phyloP scores from a whole-genome alignment of 306 rosid species.

The Sindora glabra region DNA sequence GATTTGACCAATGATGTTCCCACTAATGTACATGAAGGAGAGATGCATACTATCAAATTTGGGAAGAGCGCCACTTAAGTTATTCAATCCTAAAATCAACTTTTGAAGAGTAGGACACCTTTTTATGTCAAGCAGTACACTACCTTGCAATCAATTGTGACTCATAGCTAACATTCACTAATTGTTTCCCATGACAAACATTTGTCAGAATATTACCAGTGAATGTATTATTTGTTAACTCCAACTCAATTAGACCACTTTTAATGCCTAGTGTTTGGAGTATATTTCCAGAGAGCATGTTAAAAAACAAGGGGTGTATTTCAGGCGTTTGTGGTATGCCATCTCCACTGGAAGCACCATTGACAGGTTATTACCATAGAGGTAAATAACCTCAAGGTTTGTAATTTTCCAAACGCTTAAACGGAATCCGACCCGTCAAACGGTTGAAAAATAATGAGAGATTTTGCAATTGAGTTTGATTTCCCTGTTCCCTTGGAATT shows the following conservation, averaged over 20 bases:
- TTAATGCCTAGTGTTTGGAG: constrained; percentile 45
- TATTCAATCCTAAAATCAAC: constrained; percentile 27
- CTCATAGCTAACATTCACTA: constrained; percentile 27
- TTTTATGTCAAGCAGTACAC: constrained; percentile 36
- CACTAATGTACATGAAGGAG: constrained; percentile 22
- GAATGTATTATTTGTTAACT: constrained; percentile 40
- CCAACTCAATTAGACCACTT: constrained; percentile 37
- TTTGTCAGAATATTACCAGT: constrained; percentile 37
- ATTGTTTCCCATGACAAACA: constrained; percentile 37
- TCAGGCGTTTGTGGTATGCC: constrained; percentile 33
- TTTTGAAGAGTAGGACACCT: constrained; percentile 37
- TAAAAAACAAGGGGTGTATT: constrained; percentile 31
- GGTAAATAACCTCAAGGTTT: constrained; percentile 28
- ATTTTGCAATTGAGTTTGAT: constrained; percentile 20
- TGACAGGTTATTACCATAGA: constrained; percentile 33
- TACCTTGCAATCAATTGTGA: constrained; percentile 36
- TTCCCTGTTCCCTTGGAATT: constrained; percentile 44
- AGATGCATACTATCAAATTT: constrained; percentile 21
- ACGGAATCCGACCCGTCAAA: constrained; percentile 43
- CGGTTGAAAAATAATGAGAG: constrained; percentile 28
- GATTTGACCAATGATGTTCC: constrained; percentile 33
- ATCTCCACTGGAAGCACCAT: constrained; percentile 44
- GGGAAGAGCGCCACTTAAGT: constrained; percentile 37
- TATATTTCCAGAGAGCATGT: constrained; percentile 41
- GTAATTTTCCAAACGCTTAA: constrained; percentile 56